Conservation (phyloP, 2,329 filamentous ascomycete genomes). For the Xylaria sp. region DNA sequence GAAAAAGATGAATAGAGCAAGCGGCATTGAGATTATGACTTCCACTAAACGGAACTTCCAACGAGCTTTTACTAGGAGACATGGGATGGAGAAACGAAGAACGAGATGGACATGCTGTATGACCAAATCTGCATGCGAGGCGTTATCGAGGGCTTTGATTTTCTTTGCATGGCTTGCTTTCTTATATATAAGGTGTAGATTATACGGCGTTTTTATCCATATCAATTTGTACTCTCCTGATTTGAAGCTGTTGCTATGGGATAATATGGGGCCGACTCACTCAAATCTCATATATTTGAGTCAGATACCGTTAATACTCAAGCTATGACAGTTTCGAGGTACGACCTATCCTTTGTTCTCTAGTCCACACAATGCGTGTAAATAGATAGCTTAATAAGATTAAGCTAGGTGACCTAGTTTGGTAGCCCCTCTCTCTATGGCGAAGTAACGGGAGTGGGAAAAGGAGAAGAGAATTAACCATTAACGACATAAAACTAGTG, state of each 20-base stretch:
- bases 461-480: no score
- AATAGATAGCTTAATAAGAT: no score
- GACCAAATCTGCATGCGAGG: constrained; percentile 35
- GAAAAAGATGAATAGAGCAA: constrained; percentile 69
- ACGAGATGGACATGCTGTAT: constrained; percentile 29
- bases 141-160: constrained; percentile 34
- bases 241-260: constrained; percentile 13
- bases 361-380: neutral
- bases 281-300: neutral
- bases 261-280: neutral
- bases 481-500: no score
- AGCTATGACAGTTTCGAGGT: neutral
- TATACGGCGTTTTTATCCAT: constrained; percentile 8
- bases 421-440: no score
- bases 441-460: no score
- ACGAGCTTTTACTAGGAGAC: neutral
- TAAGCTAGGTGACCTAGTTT: no score
- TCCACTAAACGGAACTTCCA: constrained; percentile 11
- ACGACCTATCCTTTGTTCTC: neutral
- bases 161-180: constrained; percentile 25
- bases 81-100: constrained; percentile 22
- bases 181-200: constrained; percentile 3
- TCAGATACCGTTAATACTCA: neutral
- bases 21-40: neutral
- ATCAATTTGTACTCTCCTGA: neutral